Evolutionary conservation across 2,329 filamentous ascomycete genomes (phyloP), one percentile per base, ranked within the genome.

Genomic region (Nothopassalora personata): DNA sequence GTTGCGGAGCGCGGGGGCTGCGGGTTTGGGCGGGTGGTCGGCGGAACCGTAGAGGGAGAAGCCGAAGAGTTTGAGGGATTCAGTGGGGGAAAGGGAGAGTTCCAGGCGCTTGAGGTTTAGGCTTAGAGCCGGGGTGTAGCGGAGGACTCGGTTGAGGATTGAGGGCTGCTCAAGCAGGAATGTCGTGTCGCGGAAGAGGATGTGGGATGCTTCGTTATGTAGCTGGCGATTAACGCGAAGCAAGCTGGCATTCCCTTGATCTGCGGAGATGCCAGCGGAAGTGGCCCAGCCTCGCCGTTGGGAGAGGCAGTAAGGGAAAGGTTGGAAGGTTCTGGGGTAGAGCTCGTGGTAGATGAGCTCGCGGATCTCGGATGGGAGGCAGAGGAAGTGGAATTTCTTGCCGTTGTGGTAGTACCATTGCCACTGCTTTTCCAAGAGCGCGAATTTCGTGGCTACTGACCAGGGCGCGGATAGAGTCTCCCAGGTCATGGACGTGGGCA

Each of bases 41-140:
- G 19, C 27, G 9, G 6, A 5, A 15, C 39, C 28, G 54, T 56
- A 36, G 43, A 56, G 10, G 46, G 36, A 50, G 19, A 61, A 59
- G 33, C 67, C 65, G 57, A 72, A 72, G 11, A 71, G 47, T 3
- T 60, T 27, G 48, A 70, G 43, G 54, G 61, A 69, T 3, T 63
- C 57, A 1, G 56, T 13, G 52, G 68, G 67, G 7, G 50, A 50
- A 1, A 70, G 55, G 2, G 60, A 49, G 4, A 72, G 53, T 11
- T 66, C 60, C 7, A 72, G 53, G 7, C 60, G 52, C 10, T 56
- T 67, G 31, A 72, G 48, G 4, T 34, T 15, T 3, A 36, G 13
- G 33, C 6, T 30, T 13, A 47, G 23, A 8, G 31, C 18, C 3
- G 23, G 27, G 39, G 39, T 30, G 43, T 64, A 64, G 1, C 48